These are phyloP conservation scores for Fusarium staphyleae DNA, from an alignment of 2,329 filamentous ascomycete species.

Conservation along the genomic window DNA sequence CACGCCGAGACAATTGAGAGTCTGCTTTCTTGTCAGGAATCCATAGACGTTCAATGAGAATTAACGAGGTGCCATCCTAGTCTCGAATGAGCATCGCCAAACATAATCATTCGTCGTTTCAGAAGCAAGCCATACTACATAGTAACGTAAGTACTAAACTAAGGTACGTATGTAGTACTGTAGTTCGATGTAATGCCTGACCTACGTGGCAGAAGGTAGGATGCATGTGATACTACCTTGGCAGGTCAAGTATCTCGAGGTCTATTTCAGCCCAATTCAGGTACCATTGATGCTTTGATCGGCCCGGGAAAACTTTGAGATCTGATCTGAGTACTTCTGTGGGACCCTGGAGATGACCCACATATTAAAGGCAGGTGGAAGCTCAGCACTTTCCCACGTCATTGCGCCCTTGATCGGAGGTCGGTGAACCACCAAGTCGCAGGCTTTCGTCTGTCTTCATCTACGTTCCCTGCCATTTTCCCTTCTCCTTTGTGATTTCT, in stretches of 20 bases:
- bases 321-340: not conserved
- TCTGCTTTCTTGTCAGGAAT: too few species aligned
- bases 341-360: constrained; percentile 1
- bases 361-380: constrained; percentile 27
- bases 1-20: too few species aligned
- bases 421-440: constrained; percentile 15
- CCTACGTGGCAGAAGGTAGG: constrained; percentile 9
- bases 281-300: not conserved
- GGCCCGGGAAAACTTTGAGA: not conserved
- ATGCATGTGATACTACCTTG: constrained; percentile 10
- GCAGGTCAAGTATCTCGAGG: not conserved
- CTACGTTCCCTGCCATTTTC: not conserved
- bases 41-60: not conserved
- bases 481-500: not conserved
- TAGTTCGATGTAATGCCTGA: not conserved
- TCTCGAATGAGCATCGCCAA: not conserved
- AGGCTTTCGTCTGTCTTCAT: constrained; percentile 9
- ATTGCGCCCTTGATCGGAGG: constrained; percentile 26
- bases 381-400: constrained; percentile 25
- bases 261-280: not conserved
- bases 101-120: not conserved
- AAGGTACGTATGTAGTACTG: too few species aligned
- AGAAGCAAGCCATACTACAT: not conserved
- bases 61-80: not conserved
- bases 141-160: too few species aligned